phyloP scores from a whole-genome alignment of 331 rosid genomes.

The Dryas integrifolia region DNA sequence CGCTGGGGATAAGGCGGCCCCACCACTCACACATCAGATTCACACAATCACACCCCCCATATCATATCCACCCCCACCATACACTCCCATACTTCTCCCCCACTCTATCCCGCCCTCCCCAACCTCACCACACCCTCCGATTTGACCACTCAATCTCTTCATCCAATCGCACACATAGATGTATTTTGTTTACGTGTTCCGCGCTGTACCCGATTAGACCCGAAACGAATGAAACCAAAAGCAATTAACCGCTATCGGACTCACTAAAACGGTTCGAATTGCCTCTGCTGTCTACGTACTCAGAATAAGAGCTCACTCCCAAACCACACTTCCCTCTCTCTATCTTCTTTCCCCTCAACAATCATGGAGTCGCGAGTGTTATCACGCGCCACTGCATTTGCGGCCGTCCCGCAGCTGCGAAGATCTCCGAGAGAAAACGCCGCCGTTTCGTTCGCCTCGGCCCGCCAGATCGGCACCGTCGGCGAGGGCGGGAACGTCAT shows the following conservation, averaged over 20 bases:
- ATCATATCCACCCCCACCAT: background rate
- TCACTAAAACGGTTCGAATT: constrained; percentile 13
- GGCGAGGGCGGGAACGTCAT: constrained; percentile 76
- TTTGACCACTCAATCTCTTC: background rate
- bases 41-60: background rate
- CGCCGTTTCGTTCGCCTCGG: constrained; percentile 37
- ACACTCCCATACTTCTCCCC: background rate
- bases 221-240: background rate
- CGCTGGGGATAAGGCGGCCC: constrained; percentile 58
- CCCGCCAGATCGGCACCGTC: constrained; percentile 51
- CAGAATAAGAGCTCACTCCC: constrained; percentile 23
- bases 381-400: constrained; percentile 68
- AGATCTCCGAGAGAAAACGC: constrained; percentile 37
- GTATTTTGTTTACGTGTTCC: background rate
- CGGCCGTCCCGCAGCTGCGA: constrained; percentile 45
- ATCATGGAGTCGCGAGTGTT: constrained; percentile 87
- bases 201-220: background rate
- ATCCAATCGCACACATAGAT: background rate
- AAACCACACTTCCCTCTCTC: constrained; percentile 8
- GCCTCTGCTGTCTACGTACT: background rate
- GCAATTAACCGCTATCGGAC: background rate
- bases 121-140: constrained; percentile 3
- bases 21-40: constrained; percentile 18
- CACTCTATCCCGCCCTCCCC: background rate
- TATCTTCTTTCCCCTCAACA: background rate